Base-by-base conservation (phyloP, 2,329 filamentous ascomycete species). In the Tolypocladium paradoxum region DNA sequence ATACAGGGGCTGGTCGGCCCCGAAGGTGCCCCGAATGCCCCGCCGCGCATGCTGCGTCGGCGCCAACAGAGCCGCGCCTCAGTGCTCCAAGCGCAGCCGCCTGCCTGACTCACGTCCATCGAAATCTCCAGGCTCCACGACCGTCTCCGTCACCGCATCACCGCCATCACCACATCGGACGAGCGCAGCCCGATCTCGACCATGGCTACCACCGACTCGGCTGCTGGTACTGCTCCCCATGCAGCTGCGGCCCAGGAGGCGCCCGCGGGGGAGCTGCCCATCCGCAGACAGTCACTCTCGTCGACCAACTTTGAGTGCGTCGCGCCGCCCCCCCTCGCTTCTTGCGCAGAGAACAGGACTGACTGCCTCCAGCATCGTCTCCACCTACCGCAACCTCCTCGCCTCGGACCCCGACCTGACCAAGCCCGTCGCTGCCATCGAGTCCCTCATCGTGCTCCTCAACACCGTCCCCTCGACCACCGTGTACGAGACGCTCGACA, bases 391-490 rank as follows among this genome's bases (percentile, higher is more conserved):
- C 58, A 69, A 70, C 55, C 74, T 82, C 55, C 76, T 83, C 49
- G 68, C 71, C 56, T 74, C 77, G 50, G 90, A 97, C 68, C 79
- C 87, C 12, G 88, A 95, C 57, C 79, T 97, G 51, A 96, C 92
- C 36, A 96, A 96, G 82, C 91, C 93, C 57, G 88, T 99, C 53
- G 93, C 93, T 22, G 90, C 91, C 55, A 96, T 96, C 66, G 89
- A 95, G 73, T 85, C 90, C 31, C 79, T 99, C 55, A 93, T 97
- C 60, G 83, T 87, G 65, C 85, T 93, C 56, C 87, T 97, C 55
- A 85, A 86, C 64, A 80, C 87, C 58, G 87, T 85, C 47, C 84
- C 85, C 57, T 85, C 90, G 7, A 87, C 85, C 24, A 99, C 93
- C 54, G 89, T 96, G 62, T 92, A 87, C 72, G 93, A 99, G 75